These are phyloP conservation scores for Mycena galopus DNA, from an alignment of 768 basidiomycete species.

Conservation along the genomic window DNA sequence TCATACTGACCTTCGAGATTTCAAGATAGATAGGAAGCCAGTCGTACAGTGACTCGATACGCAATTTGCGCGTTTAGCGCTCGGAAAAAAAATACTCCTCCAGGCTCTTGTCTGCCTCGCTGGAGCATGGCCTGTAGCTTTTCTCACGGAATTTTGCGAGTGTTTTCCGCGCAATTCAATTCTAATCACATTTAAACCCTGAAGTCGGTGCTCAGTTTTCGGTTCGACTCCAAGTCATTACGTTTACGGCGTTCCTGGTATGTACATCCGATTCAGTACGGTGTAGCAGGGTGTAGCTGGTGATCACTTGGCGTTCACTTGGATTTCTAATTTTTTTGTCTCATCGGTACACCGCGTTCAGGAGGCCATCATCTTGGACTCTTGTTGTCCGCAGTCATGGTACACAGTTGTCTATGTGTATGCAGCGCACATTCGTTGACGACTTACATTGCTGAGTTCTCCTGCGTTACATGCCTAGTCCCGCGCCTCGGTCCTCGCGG, in stretches of 20 bases:
- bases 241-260: constrained; percentile 15
- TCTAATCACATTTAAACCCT: constrained; percentile 20
- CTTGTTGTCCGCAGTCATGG: too few species aligned
- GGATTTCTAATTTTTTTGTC: constrained; percentile 10
- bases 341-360: constrained; percentile 17
- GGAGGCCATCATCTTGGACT: constrained; percentile 19
- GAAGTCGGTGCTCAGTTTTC: constrained; percentile 16
- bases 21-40: constrained; percentile 14
- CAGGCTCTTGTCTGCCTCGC: constrained; percentile 14
- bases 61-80: constrained; percentile 20
- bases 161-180: background rate
- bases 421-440: too few species aligned
- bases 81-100: constrained; percentile 14
- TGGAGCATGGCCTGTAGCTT: constrained; percentile 18
- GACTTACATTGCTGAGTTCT: too few species aligned
- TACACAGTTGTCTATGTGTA: too few species aligned
- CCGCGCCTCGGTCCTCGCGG: too few species aligned
- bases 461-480: too few species aligned
- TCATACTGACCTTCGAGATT: background rate
- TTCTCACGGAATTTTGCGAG: background rate
- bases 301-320: constrained; percentile 18
- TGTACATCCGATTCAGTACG: constrained; percentile 16
- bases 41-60: constrained; percentile 18
- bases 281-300: constrained; percentile 21
- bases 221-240: constrained; percentile 8